Evolutionary conservation across 2,329 filamentous ascomycete genomes (phyloP).

Genomic region (Epicoccum nigrum): DNA sequence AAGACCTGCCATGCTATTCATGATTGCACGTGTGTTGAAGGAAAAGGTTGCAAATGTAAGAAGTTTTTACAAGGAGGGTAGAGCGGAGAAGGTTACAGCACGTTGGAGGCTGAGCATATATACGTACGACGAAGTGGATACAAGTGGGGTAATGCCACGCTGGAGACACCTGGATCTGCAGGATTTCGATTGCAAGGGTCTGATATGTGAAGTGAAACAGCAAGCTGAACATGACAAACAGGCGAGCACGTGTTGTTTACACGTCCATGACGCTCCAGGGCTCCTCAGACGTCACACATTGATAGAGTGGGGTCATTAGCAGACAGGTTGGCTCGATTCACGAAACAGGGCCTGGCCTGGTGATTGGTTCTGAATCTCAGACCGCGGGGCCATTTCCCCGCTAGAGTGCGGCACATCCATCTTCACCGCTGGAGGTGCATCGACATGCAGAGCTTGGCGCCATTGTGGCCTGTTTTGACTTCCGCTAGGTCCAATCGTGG

Average conservation of each 20-base stretch:
- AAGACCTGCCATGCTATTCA: constrained; percentile 37
- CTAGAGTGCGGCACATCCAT: constrained; percentile 10
- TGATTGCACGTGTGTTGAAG: background rate
- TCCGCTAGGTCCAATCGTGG: background rate
- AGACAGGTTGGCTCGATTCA: constrained; percentile 7
- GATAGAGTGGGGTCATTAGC: constrained; percentile 14
- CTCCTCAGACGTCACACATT: constrained; percentile 17
- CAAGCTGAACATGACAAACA: constrained; percentile 10
- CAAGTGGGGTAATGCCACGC: constrained; percentile 13
- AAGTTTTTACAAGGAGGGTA: background rate
- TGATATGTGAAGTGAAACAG: constrained; percentile 6
- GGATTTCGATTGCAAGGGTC: constrained; percentile 9
- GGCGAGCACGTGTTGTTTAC: constrained; percentile 15
- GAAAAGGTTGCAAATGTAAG: background rate
- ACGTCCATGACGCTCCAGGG: constrained; percentile 15
- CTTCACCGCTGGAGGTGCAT: constrained; percentile 16
- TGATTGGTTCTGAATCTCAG: constrained; percentile 6
- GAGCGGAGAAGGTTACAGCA: background rate
- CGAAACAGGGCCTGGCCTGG: constrained; percentile 4
- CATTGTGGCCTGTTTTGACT: constrained; percentile 7
- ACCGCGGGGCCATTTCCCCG: constrained; percentile 12
- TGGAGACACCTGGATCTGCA: constrained; percentile 4
- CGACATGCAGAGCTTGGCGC: constrained; percentile 11
- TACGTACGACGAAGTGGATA: constrained; percentile 13
- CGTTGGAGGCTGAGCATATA: background rate